phyloP scores from a whole-genome alignment of 257 asterid species.

The Phtheirospermum japonicum region DNA sequence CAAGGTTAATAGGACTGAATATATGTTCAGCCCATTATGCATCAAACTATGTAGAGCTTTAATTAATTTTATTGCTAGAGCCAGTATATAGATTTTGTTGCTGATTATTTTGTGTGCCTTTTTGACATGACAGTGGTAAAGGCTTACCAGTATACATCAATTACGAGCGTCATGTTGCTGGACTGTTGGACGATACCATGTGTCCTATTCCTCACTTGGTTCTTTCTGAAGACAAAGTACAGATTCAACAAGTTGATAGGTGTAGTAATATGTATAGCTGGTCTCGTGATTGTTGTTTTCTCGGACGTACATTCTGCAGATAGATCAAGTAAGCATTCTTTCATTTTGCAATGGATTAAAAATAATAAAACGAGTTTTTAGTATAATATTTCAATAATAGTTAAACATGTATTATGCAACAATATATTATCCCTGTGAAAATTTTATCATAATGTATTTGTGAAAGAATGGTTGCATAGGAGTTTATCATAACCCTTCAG shows the following conservation, averaged over 20 bases:
- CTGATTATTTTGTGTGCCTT: too few species aligned
- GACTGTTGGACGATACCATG: constrained; percentile 99
- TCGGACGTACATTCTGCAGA: constrained; percentile 91
- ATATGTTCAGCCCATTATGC: too few species aligned
- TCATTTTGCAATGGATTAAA: not conserved
- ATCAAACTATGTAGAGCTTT: too few species aligned
- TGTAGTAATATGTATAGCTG: constrained; percentile 66
- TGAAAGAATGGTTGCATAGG: not conserved
- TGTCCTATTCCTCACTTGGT: constrained; percentile 81
- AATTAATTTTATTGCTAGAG: too few species aligned
- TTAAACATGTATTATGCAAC: too few species aligned
- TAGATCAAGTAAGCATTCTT: constrained; percentile 69
- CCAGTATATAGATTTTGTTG: too few species aligned
- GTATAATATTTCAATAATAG: too few species aligned
- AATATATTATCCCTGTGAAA: not conserved
- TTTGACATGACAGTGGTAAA: constrained; percentile 69
- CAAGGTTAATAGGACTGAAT: too few species aligned
- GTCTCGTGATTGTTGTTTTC: constrained; percentile 70
- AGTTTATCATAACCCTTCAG: too few species aligned
- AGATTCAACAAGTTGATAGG: constrained; percentile 58
- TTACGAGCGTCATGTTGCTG: constrained; percentile 92
- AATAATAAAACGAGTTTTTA: too few species aligned
- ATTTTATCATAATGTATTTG: too few species aligned
- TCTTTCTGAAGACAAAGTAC: constrained; percentile 79
- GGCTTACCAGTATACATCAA: constrained; percentile 93